Conservation (phyloP, 208 protist genomes). For the Crithidia expoeki region DNA sequence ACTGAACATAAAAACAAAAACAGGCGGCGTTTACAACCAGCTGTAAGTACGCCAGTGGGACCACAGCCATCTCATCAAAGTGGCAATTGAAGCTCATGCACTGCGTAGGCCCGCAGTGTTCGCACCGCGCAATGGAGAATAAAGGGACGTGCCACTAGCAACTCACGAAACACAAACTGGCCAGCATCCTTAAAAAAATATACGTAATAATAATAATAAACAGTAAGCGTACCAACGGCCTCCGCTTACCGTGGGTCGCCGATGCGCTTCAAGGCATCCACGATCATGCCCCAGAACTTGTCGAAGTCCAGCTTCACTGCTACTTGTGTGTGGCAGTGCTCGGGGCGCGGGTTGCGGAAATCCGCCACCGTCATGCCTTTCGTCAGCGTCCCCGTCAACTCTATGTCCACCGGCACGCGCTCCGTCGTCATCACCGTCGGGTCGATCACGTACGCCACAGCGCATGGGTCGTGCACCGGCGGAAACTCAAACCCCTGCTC, state of each 20-base stretch:
- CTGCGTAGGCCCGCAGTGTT: too few species aligned
- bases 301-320: conserved; percentile 61
- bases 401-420: conserved; percentile 63
- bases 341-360: conserved; percentile 33
- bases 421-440: conserved; percentile 60
- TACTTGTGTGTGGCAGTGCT: conserved; percentile 66
- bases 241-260: conserved; percentile 32
- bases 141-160: too few species aligned
- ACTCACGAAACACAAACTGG: too few species aligned
- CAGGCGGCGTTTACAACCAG: too few species aligned
- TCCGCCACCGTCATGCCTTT: conserved; percentile 71
- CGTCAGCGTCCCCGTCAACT: conserved; percentile 48
- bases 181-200: too few species aligned
- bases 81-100: too few species aligned
- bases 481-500: conserved; percentile 15
- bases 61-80: too few species aligned
- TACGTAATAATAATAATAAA: too few species aligned
- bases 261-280: conserved; percentile 66
- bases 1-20: too few species aligned
- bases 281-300: conserved; percentile 73
- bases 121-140: too few species aligned
- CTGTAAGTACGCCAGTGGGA: too few species aligned
- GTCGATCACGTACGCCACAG: conserved; percentile 77
- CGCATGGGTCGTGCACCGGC: conserved; percentile 78
- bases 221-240: not conserved